Base-by-base conservation (phyloP, 306 rosid species). In the Pachyrhizus erosus region DNA sequence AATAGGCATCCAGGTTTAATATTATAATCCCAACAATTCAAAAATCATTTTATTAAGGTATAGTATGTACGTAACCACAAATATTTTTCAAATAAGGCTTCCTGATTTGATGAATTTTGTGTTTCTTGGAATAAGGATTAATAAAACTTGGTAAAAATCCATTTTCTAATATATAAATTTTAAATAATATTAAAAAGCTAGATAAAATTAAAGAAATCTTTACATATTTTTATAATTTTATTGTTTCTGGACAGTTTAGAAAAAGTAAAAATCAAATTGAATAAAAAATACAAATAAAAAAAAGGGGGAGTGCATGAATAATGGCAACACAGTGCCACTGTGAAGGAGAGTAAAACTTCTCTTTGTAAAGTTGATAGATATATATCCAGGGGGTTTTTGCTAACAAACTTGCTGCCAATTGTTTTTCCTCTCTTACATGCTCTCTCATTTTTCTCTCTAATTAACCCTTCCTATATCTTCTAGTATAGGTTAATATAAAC, bases 381-480 rank as follows among this genome's bases (percentile, higher is more conserved):
- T 20, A 55, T 70, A 68, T 9, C 45, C 15, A 10, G 62, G 20
- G 21, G 27, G 68, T 80, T 79, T 80, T 79, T 12, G 33, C 51
- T 7, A 15, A 49, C 57, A 17, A 27, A 27, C 60, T 71, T 42
- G 76, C 76, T 77, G 71, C 73, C 64, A 54, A 40, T 64, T 60
- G 67, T 60, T 60, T 24, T 60, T 60, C 34, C 75, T 61, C 24
- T 69, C 9, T 7, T 49, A 17, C n/a, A 49, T 49, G 55, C 4
- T 46, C 7, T 46, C 31, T 79, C n/a, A n/a, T 69, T 52, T 42
- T 55, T 21, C 72, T 60, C 73, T 46, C 13, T 18, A 23, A 80
- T 17, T 5, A n/a, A 45, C 65, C 18, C 60, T 40, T 67, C 34
- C 49, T 80, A 14, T 18, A 45, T 29, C 17, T 15, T 46, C 77